phyloP scores from a whole-genome alignment of 441 rosid species.

The Pelargonium australe region DNA sequence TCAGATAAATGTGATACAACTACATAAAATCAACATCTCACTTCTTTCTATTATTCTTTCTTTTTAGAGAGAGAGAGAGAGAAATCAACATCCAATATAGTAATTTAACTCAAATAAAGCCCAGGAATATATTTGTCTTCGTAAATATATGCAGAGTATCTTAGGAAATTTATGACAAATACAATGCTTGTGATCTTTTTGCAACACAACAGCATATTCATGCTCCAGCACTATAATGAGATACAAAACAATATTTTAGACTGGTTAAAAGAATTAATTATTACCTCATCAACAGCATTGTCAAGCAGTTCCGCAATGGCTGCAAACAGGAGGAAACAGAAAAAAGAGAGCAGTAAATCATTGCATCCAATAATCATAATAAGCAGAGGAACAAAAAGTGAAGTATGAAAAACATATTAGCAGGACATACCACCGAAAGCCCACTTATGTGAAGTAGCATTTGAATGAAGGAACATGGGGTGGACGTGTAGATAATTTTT shows the following conservation, averaged over 20 bases:
- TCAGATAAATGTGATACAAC: background rate
- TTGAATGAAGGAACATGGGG: constrained; percentile 96
- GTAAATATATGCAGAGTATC: background rate
- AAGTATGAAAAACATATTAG: background rate
- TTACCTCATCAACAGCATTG: constrained; percentile 27
- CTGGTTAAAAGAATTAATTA: background rate
- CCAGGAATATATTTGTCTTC: background rate
- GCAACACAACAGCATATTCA: background rate
- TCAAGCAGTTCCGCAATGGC: constrained; percentile 27
- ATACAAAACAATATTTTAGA: background rate
- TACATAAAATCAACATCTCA: background rate
- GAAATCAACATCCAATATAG: background rate
- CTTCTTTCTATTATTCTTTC: background rate
- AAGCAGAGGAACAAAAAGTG: constrained; percentile 1
- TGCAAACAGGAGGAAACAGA: constrained; percentile 11
- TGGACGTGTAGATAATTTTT: constrained; percentile 80
- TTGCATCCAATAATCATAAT: constrained; percentile 5
- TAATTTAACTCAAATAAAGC: background rate
- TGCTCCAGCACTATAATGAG: background rate
- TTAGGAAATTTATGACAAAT: background rate
- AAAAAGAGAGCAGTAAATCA: constrained; percentile 5
- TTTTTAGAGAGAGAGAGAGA: no score
- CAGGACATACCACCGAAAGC: constrained; percentile 80
- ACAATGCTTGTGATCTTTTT: background rate
- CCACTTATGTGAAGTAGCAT: constrained; percentile 99